Base-by-base conservation (phyloP, 306 rosid genomes). In the Cucurbita maxima region DNA sequence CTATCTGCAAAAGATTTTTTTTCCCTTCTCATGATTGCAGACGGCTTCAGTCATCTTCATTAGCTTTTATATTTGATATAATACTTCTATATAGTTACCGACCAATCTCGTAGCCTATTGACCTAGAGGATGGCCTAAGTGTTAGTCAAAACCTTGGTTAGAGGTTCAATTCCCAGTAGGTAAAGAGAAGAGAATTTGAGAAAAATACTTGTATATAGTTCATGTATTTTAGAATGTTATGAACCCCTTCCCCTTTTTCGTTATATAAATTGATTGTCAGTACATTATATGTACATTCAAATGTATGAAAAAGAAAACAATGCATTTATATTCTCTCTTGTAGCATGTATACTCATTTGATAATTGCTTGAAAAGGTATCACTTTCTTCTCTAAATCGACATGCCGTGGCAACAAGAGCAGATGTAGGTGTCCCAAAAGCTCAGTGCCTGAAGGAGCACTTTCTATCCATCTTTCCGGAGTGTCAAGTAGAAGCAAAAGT, bases 361-460 rank as follows among this genome's bases (percentile, higher is more conserved):
- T 80, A 75, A 79, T 84, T 82, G 76, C 83, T 79, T 87, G 86
- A 81, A 75, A 82, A 93, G 98, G 98, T 93, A 75, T 93, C 98
- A 78, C 92, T 93, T 76, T 93, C 97, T 80, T 93, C 98, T 67
- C 94, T 93, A 75, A 93, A 90, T 83, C 97, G 98, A 73, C 98
- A 93, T 76, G 97, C 98, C 81, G 94, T 90, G 83, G 98, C 98
- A 73, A 88, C 97, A 83, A 88, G 98, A 80, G 91, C 97, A 81
- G 97, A 93, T 84, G 98, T 93, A 69, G 98, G 98, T 81, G 83
- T 87, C 77, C 83, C 98, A 20, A 93, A 90, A 86, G 94, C 98
- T 75, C 90, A 86, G 82, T 93, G 98, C 84, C 94, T 90, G 53
- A 93, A 85, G 87, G 92, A 90, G 77, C 97, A 90, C 86, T 90